Percentiles rank a stretch among this genome's conserved stretches.
Conservation (phyloP, 1,139 yeast species). For the Yarrowia galli region DNA sequence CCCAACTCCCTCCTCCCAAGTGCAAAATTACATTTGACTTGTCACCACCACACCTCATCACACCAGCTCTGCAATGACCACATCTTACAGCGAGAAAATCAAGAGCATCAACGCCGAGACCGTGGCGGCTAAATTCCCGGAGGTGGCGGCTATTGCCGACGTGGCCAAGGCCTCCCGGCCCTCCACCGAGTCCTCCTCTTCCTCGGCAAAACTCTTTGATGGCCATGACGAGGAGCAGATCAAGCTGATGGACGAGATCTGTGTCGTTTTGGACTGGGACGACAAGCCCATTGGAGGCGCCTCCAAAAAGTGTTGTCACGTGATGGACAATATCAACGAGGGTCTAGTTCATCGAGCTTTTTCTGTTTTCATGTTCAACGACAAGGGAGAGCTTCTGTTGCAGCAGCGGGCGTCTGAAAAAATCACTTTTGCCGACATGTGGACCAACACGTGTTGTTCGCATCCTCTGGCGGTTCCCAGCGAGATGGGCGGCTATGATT, state of each 20-base stretch:
- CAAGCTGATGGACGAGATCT: slow-evolving; percentile 92
- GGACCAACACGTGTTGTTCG: slow-evolving; percentile 99
- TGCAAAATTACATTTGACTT: too few relatives aligned
- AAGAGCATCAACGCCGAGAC: slow-evolving; percentile 6
- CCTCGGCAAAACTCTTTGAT: slow-evolving; percentile 58
- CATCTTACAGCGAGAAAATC: slow-evolving; percentile 31
- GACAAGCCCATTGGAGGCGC: slow-evolving; percentile 93
- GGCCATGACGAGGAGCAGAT: slow-evolving; percentile 97
- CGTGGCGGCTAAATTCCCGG: slow-evolving; percentile 26
- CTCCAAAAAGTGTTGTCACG: slow-evolving; percentile 89
- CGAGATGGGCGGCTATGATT: slow-evolving; percentile 72
- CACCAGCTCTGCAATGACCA: slow-evolving; percentile 22
- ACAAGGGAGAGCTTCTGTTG: slow-evolving; percentile 73
- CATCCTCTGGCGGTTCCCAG: slow-evolving; percentile 88
- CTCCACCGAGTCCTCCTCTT: slow-evolving; percentile 42
- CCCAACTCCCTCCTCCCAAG: too few relatives aligned
- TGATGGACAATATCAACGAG: slow-evolving; percentile 82
- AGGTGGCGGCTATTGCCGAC: slow-evolving; percentile 30
- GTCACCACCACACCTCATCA: too few relatives aligned
- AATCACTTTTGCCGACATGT: slow-evolving; percentile 93
- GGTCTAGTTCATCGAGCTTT: slow-evolving; percentile 96
- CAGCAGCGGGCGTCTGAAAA: slow-evolving; percentile 97
- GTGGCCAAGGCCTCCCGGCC: slow-evolving; percentile 28
- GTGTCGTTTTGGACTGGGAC: slow-evolving; percentile 88
- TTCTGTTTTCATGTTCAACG: slow-evolving; percentile 88